Conservation (phyloP, 1,284 basidiomycete species). For the Ganoderma lingzhi region DNA sequence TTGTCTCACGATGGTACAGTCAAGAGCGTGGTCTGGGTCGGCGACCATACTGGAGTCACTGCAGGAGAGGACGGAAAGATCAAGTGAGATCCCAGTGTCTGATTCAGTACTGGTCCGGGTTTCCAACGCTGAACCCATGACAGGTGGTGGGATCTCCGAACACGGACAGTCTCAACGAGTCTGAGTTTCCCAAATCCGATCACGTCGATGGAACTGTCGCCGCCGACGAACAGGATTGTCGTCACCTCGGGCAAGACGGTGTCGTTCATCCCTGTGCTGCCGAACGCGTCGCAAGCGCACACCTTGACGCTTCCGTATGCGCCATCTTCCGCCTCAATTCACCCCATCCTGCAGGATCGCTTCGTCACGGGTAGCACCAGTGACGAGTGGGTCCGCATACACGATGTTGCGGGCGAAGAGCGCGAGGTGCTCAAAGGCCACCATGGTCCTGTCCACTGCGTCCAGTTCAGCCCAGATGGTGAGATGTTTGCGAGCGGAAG, state of each 20-base stretch:
- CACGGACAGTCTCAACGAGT: constrained; percentile 74
- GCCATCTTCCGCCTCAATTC: constrained; percentile 92
- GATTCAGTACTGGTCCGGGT: background rate
- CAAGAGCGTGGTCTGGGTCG: constrained; percentile 94
- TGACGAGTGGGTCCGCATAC: constrained; percentile 97
- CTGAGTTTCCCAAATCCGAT: constrained; percentile 84
- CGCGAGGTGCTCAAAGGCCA: constrained; percentile 95
- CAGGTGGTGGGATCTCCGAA: constrained; percentile 97
- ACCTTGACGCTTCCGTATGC: constrained; percentile 80
- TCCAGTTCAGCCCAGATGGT: constrained; percentile 96
- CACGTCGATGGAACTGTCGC: constrained; percentile 93
- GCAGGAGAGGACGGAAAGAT: constrained; percentile 93
- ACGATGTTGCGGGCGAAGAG: constrained; percentile 91
- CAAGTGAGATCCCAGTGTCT: constrained; percentile 60
- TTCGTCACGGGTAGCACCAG: constrained; percentile 92
- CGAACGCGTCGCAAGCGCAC: constrained; percentile 64
- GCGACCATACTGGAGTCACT: constrained; percentile 85
- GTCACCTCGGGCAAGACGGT: constrained; percentile 94
- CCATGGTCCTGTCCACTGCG: constrained; percentile 95
- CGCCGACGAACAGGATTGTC: constrained; percentile 85
- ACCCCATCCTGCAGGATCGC: constrained; percentile 87
- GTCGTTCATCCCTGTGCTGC: constrained; percentile 81
- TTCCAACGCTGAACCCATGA: constrained; percentile 17
- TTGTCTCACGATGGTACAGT: constrained; percentile 89
- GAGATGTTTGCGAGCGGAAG: constrained; percentile 97